Conservation (phyloP, 371 early-diverging fungal species). For the Syncephalis plumigaleata region DNA sequence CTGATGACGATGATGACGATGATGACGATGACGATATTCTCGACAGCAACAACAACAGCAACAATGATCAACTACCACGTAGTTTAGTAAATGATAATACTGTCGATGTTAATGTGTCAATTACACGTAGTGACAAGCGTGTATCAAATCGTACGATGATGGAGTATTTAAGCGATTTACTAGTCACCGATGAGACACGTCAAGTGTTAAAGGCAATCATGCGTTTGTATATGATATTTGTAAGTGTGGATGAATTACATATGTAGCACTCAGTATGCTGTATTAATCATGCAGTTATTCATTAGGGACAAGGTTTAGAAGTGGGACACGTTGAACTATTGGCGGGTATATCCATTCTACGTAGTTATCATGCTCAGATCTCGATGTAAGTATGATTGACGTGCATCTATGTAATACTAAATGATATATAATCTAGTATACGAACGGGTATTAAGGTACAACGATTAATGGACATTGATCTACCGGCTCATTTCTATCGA, state of each 20-base stretch:
- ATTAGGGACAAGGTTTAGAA: conserved; percentile 63
- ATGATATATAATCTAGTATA: conserved; percentile 6
- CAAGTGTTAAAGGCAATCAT: conserved; percentile 44
- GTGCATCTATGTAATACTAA: too few relatives aligned
- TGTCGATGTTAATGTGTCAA: too few relatives aligned
- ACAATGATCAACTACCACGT: too few relatives aligned
- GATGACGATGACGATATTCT: too few relatives aligned
- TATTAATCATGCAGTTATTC: conserved; percentile 1
- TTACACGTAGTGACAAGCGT: too few relatives aligned
- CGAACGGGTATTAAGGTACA: conserved; percentile 19
- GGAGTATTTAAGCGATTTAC: conserved; percentile 16
- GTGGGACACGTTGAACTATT: conserved; percentile 55
- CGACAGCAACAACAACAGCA: too few relatives aligned
- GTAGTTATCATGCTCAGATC: conserved; percentile 31
- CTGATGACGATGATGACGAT: too few relatives aligned
- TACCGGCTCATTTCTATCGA: conserved; percentile 35
- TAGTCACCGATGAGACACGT: conserved; percentile 31
- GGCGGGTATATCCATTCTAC: conserved; percentile 42
- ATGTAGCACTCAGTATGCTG: conserved; percentile 2
- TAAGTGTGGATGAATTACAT: conserved; percentile 12
- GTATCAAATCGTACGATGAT: too few relatives aligned
- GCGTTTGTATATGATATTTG: conserved; percentile 43
- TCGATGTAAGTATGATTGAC: conserved; percentile 24
- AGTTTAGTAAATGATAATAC: too few relatives aligned
- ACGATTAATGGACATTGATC: conserved; percentile 30